Conservation (phyloP, 768 basidiomycete species). For the Coprinopsis marcescibilis region DNA sequence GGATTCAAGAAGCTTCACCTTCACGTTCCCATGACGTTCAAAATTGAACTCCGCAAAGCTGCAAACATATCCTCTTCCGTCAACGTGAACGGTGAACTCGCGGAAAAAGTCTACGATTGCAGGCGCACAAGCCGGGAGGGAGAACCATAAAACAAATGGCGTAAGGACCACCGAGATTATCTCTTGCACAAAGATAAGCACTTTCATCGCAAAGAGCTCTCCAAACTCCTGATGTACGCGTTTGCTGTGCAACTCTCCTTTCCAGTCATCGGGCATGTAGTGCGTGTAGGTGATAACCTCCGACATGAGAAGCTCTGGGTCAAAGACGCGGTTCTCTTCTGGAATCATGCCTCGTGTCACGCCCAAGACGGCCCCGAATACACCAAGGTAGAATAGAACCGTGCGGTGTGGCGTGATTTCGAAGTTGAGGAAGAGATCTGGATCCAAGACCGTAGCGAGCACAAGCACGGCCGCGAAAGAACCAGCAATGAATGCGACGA, state of each 20-base stretch:
- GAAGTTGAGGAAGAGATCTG: constrained; percentile 88
- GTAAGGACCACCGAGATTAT: constrained; percentile 88
- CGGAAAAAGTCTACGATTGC: constrained; percentile 97
- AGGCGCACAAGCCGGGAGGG: constrained; percentile 83
- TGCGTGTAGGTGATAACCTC: constrained; percentile 93
- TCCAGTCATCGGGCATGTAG: constrained; percentile 95
- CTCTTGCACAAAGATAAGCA: constrained; percentile 82
- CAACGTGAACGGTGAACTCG: constrained; percentile 95
- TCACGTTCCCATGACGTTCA: constrained; percentile 87
- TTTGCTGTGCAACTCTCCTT: constrained; percentile 81
- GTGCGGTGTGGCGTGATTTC: constrained; percentile 93
- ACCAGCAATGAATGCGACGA: constrained; percentile 93
- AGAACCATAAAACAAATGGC: constrained; percentile 91
- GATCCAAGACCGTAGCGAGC: constrained; percentile 87
- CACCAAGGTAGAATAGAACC: constrained; percentile 85
- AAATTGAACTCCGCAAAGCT: constrained; percentile 99
- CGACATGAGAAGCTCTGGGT: constrained; percentile 87
- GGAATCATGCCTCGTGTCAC: constrained; percentile 94
- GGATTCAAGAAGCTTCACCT: constrained; percentile 39
- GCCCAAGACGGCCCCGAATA: constrained; percentile 86
- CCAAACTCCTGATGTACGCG: constrained; percentile 89
- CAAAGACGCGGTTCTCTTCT: constrained; percentile 89
- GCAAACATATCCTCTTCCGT: constrained; percentile 94
- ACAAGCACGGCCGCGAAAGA: constrained; percentile 96
- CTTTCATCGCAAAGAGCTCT: constrained; percentile 89